Conservation (phyloP, 768 basidiomycete genomes). For the Stropharia rugosoannulata region DNA sequence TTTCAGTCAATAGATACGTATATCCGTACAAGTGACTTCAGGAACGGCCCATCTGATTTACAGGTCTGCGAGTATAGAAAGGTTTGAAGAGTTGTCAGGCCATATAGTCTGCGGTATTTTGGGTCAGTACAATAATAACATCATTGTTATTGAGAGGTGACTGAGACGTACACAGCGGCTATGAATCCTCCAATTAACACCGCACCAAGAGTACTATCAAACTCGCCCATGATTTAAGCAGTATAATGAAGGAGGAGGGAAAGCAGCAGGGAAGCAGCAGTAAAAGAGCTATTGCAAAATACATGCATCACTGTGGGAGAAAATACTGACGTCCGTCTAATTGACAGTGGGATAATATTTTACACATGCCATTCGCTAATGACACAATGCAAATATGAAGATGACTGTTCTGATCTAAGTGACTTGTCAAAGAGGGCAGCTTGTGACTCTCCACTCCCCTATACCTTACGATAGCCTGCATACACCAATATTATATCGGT, state of each 20-base stretch:
- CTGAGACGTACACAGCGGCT: background rate
- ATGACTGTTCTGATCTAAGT: too few relatives aligned
- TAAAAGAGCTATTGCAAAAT: background rate
- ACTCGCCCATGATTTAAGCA: background rate
- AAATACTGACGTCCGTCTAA: too few relatives aligned
- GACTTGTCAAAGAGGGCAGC: too few relatives aligned
- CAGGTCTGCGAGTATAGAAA: background rate
- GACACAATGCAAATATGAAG: too few relatives aligned
- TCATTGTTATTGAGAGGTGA: background rate
- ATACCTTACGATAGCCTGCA: too few relatives aligned
- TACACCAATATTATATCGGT: too few relatives aligned
- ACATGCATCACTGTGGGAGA: background rate
- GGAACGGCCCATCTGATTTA: background rate
- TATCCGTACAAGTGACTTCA: background rate
- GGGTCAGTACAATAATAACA: background rate
- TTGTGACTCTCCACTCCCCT: too few relatives aligned
- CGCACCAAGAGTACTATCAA: background rate
- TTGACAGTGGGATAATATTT: too few relatives aligned
- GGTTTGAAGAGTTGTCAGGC: background rate
- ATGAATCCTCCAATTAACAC: background rate
- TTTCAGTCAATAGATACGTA: too few relatives aligned
- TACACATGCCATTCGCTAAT: too few relatives aligned
- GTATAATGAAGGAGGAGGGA: background rate
- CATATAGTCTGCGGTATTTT: background rate
- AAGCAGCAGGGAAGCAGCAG: background rate